Evolutionary conservation across 164 flowering plant genomes (phyloP), one percentile per base, ranked within the genome.

Genomic region (Aristolochia californica): DNA sequence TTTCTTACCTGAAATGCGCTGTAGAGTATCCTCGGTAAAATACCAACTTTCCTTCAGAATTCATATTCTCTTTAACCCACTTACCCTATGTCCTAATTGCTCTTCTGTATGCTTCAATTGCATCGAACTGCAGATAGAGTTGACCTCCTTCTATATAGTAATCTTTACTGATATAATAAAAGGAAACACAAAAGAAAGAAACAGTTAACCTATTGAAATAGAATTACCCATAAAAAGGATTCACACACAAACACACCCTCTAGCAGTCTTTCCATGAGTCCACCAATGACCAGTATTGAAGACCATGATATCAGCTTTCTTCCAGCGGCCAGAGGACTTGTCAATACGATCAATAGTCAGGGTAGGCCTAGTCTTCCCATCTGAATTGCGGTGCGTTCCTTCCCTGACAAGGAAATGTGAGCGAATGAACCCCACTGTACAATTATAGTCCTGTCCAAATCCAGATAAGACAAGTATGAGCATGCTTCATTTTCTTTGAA

Each of bases 241-340:
- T 49, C 40, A 34, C 7, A 34, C 40, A 34, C 40, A 22, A 20
- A 62, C 70, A 34, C 58, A 91, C 98, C 98, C 96, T 27, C 91
- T 76, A 48, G 95, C 77, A 62, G 95, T 91, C 70, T 88, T 91
- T 70, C 95, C 91, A 72, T 88, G 98, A 70, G 85, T 72, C 96
- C 96, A 91, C 98, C 98, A 91, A 63, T 91, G 98, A 21, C 95
- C 98, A 28, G 96, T 86, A 66, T 88, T 91, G 68, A 91, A 88
- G 43, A 91, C 77, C 40, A 91, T 84, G 69, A 91, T 91, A 63
- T 91, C 87, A 56, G 88, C 95, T 48, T 72, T 71, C 66, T 72
- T 83, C 98, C 98, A 91, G 56, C 83, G 74, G 26, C 48, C 52
- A 25, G 88, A 55, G 48, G 88, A 65, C 73, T 84, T 85, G 76